Evolutionary conservation across 257 asterid species (phyloP).

Genomic region (Nicotiana benthamiana): DNA sequence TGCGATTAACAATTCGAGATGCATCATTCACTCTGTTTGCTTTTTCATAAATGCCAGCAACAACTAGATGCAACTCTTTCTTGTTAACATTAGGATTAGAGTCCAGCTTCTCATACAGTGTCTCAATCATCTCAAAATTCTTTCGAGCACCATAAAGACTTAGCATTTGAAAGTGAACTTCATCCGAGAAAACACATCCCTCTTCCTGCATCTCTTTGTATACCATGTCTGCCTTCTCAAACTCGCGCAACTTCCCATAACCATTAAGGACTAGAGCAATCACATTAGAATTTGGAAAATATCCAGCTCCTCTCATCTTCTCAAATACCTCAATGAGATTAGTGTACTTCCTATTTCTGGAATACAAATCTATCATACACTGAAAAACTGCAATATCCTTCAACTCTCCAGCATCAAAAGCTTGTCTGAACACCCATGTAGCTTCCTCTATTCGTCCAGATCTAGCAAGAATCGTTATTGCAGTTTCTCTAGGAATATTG

Average conservation of each 20-base stretch:
- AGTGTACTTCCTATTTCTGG: slow-evolving; percentile 51
- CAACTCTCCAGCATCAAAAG: slow-evolving; percentile 66
- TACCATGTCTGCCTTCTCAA: slow-evolving; percentile 52
- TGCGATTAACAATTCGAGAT: slow-evolving; percentile 48
- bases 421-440: slow-evolving; percentile 87
- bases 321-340: slow-evolving; percentile 81
- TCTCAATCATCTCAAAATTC: slow-evolving; percentile 58
- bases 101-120: slow-evolving; percentile 44
- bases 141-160: slow-evolving; percentile 57
- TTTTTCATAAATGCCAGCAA: slow-evolving; percentile 70
- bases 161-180: slow-evolving; percentile 91
- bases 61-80: slow-evolving; percentile 77
- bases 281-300: slow-evolving; percentile 54
- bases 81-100: slow-evolving; percentile 57
- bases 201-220: slow-evolving; percentile 69
- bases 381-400: slow-evolving; percentile 61
- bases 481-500: slow-evolving; percentile 80
- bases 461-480: slow-evolving; percentile 63
- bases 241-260: slow-evolving; percentile 65
- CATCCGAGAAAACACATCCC: slow-evolving; percentile 67
- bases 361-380: slow-evolving; percentile 60
- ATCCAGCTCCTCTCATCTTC: slow-evolving; percentile 66
- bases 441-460: slow-evolving; percentile 95
- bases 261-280: slow-evolving; percentile 70
- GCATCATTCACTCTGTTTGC: slow-evolving; percentile 79